These are phyloP conservation scores for Podaxis mareebaensis DNA, from an alignment of 768 basidiomycete genomes.

Conservation along the genomic window DNA sequence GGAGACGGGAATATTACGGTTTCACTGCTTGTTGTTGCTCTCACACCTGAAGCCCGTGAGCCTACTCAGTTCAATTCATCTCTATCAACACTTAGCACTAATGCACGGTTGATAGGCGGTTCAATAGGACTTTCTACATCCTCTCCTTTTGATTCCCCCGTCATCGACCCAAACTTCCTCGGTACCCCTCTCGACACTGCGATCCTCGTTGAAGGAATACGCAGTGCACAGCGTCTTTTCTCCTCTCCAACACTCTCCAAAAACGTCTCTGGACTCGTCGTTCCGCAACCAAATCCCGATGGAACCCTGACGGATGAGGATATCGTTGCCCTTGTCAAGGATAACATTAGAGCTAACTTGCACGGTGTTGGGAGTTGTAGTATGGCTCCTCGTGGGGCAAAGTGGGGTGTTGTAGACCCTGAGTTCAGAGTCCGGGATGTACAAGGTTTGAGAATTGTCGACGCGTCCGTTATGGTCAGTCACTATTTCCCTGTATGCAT, in stretches of 20 bases:
- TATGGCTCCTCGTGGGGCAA: not conserved
- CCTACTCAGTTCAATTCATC: not conserved
- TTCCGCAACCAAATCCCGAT: conserved; percentile 4
- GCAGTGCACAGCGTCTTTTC: conserved; percentile 21
- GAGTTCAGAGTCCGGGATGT: not conserved
- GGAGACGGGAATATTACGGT: not conserved
- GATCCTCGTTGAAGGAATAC: conserved; percentile 23
- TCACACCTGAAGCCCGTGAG: not conserved
- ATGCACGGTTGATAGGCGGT: conserved; percentile 11
- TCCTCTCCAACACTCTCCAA: conserved; percentile 18
- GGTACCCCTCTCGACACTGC: conserved; percentile 21
- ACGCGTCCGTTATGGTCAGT: conserved; percentile 10
- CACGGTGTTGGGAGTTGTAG: conserved; percentile 6
- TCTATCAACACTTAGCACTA: not conserved
- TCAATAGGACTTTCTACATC: conserved; percentile 34
- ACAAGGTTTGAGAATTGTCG: conserved; percentile 9
- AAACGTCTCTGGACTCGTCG: conserved; percentile 14
- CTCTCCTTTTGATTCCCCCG: conserved; percentile 40
- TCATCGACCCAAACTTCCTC: conserved; percentile 39
- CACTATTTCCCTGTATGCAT: not conserved
- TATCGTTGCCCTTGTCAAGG: not conserved
- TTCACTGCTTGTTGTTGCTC: not conserved
- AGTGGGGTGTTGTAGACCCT: conserved; percentile 12
- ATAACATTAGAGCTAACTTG: not conserved
- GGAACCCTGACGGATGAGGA: conserved; percentile 12